Conservation (phyloP, 306 rosid genomes). For the Myrica gale region DNA sequence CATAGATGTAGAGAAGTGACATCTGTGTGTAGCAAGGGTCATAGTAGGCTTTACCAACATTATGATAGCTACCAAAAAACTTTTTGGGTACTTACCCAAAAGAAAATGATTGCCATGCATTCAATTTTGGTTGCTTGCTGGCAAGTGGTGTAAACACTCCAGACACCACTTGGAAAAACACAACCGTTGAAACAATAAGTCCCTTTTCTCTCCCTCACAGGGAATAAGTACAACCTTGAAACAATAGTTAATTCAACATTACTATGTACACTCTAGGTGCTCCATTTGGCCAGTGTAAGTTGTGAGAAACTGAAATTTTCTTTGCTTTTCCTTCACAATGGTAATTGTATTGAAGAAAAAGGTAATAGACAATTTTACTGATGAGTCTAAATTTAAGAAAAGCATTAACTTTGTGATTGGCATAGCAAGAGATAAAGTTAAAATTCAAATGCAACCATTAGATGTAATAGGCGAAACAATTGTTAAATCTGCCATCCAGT, state of each 20-base stretch:
- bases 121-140: slow-evolving; percentile 62
- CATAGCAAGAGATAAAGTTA: background rate
- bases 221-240: background rate
- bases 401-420: background rate
- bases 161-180: slow-evolving; percentile 55
- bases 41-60: background rate
- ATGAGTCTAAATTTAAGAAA: background rate
- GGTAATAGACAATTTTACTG: background rate
- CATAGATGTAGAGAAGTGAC: background rate
- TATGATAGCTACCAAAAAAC: slow-evolving; percentile 34
- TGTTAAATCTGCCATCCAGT: background rate
- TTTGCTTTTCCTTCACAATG: background rate
- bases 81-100: slow-evolving; percentile 19
- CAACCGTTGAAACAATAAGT: slow-evolving; percentile 36
- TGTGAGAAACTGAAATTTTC: background rate
- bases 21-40: slow-evolving; percentile 17
- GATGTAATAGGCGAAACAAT: background rate
- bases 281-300: background rate
- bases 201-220: background rate
- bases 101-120: slow-evolving; percentile 27
- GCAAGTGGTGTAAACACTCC: slow-evolving; percentile 47
- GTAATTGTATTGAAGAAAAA: background rate
- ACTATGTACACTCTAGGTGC: background rate
- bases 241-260: background rate
- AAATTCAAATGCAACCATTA: background rate